phyloP scores from a whole-genome alignment of 768 basidiomycete genomes.

The Suillus hirtellus region DNA sequence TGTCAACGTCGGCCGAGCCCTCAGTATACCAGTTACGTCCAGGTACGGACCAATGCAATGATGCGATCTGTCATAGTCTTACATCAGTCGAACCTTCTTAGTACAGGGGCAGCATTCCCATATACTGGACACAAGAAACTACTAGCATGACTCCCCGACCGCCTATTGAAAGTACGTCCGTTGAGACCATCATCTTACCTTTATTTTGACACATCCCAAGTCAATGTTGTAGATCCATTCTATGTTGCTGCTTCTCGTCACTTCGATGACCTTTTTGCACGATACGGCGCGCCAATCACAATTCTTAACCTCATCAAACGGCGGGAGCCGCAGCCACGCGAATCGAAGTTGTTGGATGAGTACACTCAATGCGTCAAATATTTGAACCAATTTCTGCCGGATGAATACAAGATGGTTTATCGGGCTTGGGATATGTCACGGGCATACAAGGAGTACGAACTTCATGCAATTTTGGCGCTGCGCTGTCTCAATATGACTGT shows the following conservation, averaged over 20 bases:
- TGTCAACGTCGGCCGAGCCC: slow-evolving; percentile 65
- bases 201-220: slow-evolving; percentile 39
- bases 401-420: slow-evolving; percentile 84
- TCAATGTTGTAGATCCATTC: slow-evolving; percentile 93
- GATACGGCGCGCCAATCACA: slow-evolving; percentile 88
- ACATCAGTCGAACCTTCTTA: slow-evolving; percentile 26
- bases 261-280: slow-evolving; percentile 86
- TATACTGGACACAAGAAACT: slow-evolving; percentile 96
- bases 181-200: slow-evolving; percentile 1
- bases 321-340: slow-evolving; percentile 74
- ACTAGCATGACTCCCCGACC: slow-evolving; percentile 90
- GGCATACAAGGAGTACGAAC: slow-evolving; percentile 86
- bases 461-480: slow-evolving; percentile 12
- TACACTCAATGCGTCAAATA: slow-evolving; percentile 92
- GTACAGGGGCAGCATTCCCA: slow-evolving; percentile 94
- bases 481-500: background rate
- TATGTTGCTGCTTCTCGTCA: slow-evolving; percentile 91
- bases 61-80: slow-evolving; percentile 2
- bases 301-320: slow-evolving; percentile 95
- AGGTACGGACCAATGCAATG: slow-evolving; percentile 43
- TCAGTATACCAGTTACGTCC: slow-evolving; percentile 93
- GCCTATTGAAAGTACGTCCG: slow-evolving; percentile 85
- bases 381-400: slow-evolving; percentile 92
- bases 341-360: slow-evolving; percentile 87
- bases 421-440: slow-evolving; percentile 96